phyloP scores from a whole-genome alignment of 768 basidiomycete species.

The Tylopilus plumbeoviolaceoides region DNA sequence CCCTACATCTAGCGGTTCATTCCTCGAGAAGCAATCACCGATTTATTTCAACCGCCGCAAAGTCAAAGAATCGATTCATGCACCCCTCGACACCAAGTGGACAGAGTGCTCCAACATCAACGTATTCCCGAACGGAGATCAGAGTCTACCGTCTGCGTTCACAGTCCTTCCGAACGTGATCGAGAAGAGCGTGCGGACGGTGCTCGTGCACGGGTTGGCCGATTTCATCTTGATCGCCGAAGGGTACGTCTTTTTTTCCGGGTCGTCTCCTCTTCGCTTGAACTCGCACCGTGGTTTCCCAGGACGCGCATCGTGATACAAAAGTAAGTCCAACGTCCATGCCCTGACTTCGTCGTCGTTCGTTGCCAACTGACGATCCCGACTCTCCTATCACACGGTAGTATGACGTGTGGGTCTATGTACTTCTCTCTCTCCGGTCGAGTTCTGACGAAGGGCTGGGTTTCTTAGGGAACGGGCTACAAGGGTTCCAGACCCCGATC shows the following conservation, averaged over 20 bases:
- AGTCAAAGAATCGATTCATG: slow-evolving; percentile 65
- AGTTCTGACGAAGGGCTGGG: background rate
- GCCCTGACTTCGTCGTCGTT: background rate
- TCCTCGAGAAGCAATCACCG: slow-evolving; percentile 52
- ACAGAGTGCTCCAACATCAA: slow-evolving; percentile 53
- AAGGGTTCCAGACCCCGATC: slow-evolving; percentile 74
- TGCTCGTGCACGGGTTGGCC: slow-evolving; percentile 69
- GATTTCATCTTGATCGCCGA: slow-evolving; percentile 74
- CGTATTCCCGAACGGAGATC: slow-evolving; percentile 62
- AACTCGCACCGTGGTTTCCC: background rate
- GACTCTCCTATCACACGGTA: too few species aligned
- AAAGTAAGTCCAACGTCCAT: slow-evolving; percentile 40
- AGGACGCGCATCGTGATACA: slow-evolving; percentile 61
- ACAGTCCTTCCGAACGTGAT: slow-evolving; percentile 71
- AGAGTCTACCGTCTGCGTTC: slow-evolving; percentile 57
- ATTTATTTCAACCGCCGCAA: slow-evolving; percentile 68
- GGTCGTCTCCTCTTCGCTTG: background rate
- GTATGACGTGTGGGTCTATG: slow-evolving; percentile 38
- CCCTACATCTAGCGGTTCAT: slow-evolving; percentile 44
- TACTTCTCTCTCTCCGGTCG: background rate
- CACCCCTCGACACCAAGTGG: slow-evolving; percentile 59
- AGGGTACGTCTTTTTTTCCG: slow-evolving; percentile 42
- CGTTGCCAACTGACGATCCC: too few species aligned
- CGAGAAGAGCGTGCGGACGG: slow-evolving; percentile 64
- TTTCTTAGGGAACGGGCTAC: slow-evolving; percentile 47